A percentile compares a stretch with the other conserved stretches of the same genome.
These are phyloP conservation scores for Lactarius sanguifluus DNA, from an alignment of 768 basidiomycete genomes.

Conservation along the genomic window DNA sequence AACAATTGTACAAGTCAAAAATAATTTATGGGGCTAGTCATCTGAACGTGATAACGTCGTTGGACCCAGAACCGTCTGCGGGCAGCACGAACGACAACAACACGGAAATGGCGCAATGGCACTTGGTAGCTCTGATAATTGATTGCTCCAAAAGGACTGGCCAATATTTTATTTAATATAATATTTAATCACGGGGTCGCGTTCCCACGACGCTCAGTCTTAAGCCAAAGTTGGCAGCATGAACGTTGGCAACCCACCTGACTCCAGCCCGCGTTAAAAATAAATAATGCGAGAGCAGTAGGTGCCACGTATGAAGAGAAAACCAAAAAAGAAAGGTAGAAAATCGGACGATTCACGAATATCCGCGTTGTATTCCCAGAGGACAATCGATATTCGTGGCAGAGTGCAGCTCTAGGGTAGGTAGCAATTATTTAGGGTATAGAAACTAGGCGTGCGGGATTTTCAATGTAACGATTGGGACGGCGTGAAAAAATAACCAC, in stretches of 20 bases:
- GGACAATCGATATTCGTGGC: neutral
- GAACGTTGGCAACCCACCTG: neutral
- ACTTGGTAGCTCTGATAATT: too few species aligned
- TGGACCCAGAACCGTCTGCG: too few species aligned
- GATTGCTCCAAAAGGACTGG: too few species aligned
- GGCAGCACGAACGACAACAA: too few species aligned
- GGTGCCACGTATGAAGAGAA: neutral
- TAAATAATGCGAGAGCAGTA: neutral
- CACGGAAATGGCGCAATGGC: too few species aligned
- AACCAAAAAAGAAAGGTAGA: neutral
- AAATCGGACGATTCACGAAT: slow-evolving; percentile 10
- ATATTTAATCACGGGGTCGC: too few species aligned
- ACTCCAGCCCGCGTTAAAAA: neutral
- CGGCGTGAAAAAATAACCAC: neutral
- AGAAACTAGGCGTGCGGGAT: neutral
- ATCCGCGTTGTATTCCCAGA: slow-evolving; percentile 4
- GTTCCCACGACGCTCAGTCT: too few species aligned
- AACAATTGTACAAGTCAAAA: too few species aligned
- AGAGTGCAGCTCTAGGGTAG: slow-evolving; percentile 7
- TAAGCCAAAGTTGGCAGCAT: too few species aligned
- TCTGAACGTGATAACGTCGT: too few species aligned
- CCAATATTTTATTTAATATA: too few species aligned
- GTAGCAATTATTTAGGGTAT: slow-evolving; percentile 16
- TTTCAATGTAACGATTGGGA: neutral
- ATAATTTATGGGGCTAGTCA: too few species aligned